A percentile compares a stretch with the other conserved stretches of the same genome.
Evolutionary conservation across 805 yeast genomes (phyloP).

Genomic region (Wickerhamiella siamensis): DNA sequence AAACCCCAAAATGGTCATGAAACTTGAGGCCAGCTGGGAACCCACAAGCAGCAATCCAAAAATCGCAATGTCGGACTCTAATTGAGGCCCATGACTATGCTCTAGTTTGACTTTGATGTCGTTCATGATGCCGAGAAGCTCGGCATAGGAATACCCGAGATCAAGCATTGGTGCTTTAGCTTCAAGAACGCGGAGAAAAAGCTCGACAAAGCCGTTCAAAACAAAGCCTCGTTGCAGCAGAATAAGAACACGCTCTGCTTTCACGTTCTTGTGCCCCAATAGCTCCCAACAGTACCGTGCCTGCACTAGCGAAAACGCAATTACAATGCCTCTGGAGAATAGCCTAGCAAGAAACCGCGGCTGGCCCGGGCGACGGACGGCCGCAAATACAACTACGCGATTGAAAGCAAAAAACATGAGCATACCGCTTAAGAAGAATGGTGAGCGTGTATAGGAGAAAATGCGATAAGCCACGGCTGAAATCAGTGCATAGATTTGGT

Average conservation of each 20-base stretch:
- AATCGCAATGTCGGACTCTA: neutral
- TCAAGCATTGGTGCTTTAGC: conserved; percentile 1
- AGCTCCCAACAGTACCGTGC: neutral
- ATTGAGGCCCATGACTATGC: no score
- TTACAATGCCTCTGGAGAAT: neutral
- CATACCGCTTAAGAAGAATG: neutral
- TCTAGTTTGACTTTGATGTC: neutral
- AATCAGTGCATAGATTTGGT: no score
- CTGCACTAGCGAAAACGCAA: neutral
- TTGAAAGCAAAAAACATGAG: neutral
- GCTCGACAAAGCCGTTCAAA: neutral
- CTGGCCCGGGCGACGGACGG: no score
- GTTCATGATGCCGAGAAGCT: neutral
- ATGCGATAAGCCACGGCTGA: no score
- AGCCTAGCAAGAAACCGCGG: no score
- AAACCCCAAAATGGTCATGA: neutral
- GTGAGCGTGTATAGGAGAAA: neutral
- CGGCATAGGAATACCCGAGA: conserved; percentile 2
- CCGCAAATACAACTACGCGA: neutral
- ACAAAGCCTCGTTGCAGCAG: neutral
- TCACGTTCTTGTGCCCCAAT: neutral
- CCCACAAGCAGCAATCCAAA: neutral
- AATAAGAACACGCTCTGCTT: neutral
- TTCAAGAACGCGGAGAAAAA: neutral
- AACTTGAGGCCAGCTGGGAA: conserved; percentile 1